Evolutionary conservation across 2,329 filamentous ascomycete genomes (phyloP), one percentile per base, ranked within the genome.

Genomic region (Colletotrichum sp.): DNA sequence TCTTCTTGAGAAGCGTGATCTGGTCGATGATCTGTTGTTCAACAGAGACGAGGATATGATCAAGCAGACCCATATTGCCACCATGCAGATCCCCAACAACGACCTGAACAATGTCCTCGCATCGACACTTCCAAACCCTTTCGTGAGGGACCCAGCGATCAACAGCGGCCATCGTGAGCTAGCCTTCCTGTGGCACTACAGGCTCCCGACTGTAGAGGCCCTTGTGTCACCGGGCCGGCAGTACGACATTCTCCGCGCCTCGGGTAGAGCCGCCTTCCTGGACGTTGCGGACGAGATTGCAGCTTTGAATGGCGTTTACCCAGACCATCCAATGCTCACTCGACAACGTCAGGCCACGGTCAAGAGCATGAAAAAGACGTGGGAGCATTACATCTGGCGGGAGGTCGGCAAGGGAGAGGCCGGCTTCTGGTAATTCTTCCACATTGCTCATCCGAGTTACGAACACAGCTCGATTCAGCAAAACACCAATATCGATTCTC

Each of bases 351-450:
- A 5, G 15, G 10, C 26, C 16, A 28, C 15, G 8, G 6, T 9
- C 10, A 69, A 30, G 36, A 18, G 15, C 10, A 34, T 39, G 24
- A 59, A 63, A 7, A 59, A 69, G 44, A 4, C 32, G 10, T 69
- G 64, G 74, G 74, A 76, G 28, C 24, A 76, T 15, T 18, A 28
- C 6, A 9, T 76, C 5, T 73, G 70, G 70, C 55, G 59, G 26
- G 44, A 59, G 49, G 18, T 21, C 3, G 30, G 21, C 7, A 59
- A 67, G 32, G 52, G 66, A 5, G 28, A 16, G 21, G 55, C 36
- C 34, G 60, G 30, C 24, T 73, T 73, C 63, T 76, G 73, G 70
- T 76, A 26, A 57, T n/a, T 15, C 16, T 36, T 24, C 10, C 6
- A 12, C n/a, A 21, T 16, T 65, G 12, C 28, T 36, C 39, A 18